Evolutionary conservation across 352 stramenopile genomes (phyloP), one percentile per base, ranked within the genome.

Genomic region (Phytophthora chlamydospora): DNA sequence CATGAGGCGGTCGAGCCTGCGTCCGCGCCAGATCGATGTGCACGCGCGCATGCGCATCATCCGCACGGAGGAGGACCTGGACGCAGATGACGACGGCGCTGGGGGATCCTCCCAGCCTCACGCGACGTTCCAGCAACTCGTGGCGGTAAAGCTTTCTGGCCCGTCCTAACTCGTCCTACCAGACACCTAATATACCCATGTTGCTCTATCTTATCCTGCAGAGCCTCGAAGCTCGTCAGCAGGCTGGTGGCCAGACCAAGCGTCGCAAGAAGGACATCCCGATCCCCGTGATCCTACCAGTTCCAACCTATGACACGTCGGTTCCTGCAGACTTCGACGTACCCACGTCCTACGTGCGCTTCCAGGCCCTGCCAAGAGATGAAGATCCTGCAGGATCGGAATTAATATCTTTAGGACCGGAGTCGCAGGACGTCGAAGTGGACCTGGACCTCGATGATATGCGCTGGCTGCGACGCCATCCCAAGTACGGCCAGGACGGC

Each of bases 201-300:
- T 29, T 6, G 24, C 24, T 29, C 24, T 29, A 29, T 29, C 4
- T 0, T 29, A 3, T 29, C 24, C 2, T 16, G 14, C 69, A 91
- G 81, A 83, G 68, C n/a, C 47, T 91, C 14, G 81, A 88, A 43
- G 79, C 89, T 29, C 82, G 81, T 41, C 66, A 84, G 27, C 73
- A 78, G 35, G 52, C 75, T 46, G 50, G 55, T 0, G 52, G 49
- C 0, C 63, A 69, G 66, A 60, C 62, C 2, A 83, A 83, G 32
- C 72, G 85, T 29, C 89, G 85, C 61, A 94, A 95, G 71, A 94
- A 93, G 66, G 88, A 94, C 62, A 96, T 95, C 60, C 83, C 87
- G 17, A 96, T 91, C 36, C 86, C 87, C 11, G 78, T 95, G 57
- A 95, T 89, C 57, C 70, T 90, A 16, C 67, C 75, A 2, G 83